phyloP scores from a whole-genome alignment of 257 asterid genomes.

The Plantago ovata region DNA sequence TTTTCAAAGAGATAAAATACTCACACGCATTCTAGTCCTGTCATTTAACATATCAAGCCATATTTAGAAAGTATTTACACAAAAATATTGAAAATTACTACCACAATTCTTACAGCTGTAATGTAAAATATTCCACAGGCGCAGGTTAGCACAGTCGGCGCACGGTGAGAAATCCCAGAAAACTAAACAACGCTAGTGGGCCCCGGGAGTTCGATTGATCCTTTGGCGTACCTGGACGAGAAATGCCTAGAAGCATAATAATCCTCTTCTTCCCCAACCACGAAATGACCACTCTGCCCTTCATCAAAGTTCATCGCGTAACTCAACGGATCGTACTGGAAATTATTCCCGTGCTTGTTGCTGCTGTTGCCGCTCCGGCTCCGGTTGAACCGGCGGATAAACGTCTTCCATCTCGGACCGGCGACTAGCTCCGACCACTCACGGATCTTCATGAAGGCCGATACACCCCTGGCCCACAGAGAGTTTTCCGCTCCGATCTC shows the following conservation, averaged over 20 bases:
- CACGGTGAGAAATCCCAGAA: not conserved
- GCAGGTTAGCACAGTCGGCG: too few species aligned
- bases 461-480: slow-evolving; percentile 53
- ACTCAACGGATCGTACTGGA: slow-evolving; percentile 69
- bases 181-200: not conserved
- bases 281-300: slow-evolving; percentile 50
- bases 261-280: slow-evolving; percentile 45
- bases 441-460: slow-evolving; percentile 56
- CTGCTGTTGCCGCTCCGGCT: slow-evolving; percentile 40
- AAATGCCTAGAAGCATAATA: slow-evolving; percentile 42
- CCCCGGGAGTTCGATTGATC: slow-evolving; percentile 52
- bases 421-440: slow-evolving; percentile 93
- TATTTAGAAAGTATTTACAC: not conserved
- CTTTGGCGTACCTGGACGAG: slow-evolving; percentile 77
- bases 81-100: not conserved
- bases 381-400: slow-evolving; percentile 75
- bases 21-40: slow-evolving; percentile 19
- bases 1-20: not conserved
- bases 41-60: slow-evolving; percentile 1
- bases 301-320: slow-evolving; percentile 81
- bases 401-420: slow-evolving; percentile 86
- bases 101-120: not conserved
- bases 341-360: slow-evolving; percentile 35
- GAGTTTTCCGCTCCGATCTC: slow-evolving; percentile 21
- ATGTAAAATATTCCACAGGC: not conserved